Evolutionary conservation across 192 early-diverging fungal species (phyloP).

Genomic region (Dissophora globulifera): DNA sequence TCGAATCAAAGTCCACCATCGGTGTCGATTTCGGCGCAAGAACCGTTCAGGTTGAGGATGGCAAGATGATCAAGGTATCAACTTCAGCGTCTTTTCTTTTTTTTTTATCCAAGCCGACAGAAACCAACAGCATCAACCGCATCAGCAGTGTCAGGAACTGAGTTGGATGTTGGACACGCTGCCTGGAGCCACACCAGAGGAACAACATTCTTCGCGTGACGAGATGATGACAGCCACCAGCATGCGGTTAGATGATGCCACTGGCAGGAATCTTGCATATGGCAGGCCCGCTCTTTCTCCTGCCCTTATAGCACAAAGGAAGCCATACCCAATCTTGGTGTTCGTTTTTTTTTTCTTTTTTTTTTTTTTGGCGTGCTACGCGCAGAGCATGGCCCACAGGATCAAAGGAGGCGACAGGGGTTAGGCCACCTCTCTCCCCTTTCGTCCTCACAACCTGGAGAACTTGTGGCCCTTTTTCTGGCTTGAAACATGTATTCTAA

Average conservation of each 20-base stretch:
- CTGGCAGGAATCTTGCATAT: neutral
- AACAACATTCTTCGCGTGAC: too few relatives aligned
- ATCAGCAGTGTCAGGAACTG: too few relatives aligned
- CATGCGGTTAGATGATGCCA: too few relatives aligned
- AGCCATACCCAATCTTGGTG: neutral
- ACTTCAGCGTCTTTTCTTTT: too few relatives aligned
- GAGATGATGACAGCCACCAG: too few relatives aligned
- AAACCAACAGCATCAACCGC: too few relatives aligned
- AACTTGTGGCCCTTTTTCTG: neutral
- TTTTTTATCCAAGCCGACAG: neutral
- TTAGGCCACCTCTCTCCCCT: neutral
- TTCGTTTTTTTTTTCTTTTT: neutral
- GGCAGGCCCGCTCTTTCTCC: too few relatives aligned
- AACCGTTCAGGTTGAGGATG: constrained; percentile 67
- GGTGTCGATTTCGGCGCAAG: constrained; percentile 56
- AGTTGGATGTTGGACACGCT: too few relatives aligned
- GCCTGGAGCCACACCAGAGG: too few relatives aligned
- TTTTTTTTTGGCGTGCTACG: neutral
- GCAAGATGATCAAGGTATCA: constrained; percentile 97
- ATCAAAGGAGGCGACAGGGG: constrained; percentile 3
- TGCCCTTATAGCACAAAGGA: too few relatives aligned
- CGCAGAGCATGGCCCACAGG: constrained; percentile 6
- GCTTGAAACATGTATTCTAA: neutral
- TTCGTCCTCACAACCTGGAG: neutral
- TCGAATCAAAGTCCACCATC: constrained; percentile 55